A percentile compares a stretch with the other conserved stretches of the same genome.
phyloP scores from a whole-genome alignment of 2,329 filamentous ascomycete genomes.

The Colletotrichum chlorophyti region DNA sequence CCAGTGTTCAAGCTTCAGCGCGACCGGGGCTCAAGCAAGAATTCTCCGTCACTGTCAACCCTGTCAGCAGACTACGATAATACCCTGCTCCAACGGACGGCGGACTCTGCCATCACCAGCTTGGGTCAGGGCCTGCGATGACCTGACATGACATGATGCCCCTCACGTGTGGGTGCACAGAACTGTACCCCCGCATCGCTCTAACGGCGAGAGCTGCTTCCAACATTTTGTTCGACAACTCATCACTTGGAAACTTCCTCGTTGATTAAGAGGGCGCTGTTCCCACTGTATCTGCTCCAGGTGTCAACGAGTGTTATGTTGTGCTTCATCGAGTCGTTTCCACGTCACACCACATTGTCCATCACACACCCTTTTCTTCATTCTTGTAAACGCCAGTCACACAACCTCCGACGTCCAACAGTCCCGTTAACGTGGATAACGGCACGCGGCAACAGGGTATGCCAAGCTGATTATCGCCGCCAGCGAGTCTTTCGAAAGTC shows the following conservation, averaged over 20 bases:
- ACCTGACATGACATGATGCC: slow-evolving; percentile 6
- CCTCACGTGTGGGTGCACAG: background rate
- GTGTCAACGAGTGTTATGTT: background rate
- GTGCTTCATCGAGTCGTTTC: background rate
- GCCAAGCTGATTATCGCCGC: slow-evolving; percentile 26
- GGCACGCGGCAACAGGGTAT: slow-evolving; percentile 4
- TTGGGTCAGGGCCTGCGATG: slow-evolving; percentile 7
- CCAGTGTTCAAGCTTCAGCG: slow-evolving; percentile 21
- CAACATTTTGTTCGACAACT: too few species aligned
- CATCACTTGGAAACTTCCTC: too few species aligned
- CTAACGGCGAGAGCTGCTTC: too few species aligned
- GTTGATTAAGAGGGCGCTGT: too few species aligned
- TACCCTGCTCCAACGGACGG: slow-evolving; percentile 1
- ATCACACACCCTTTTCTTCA: too few species aligned
- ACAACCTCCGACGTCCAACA: background rate
- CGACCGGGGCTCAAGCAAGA: slow-evolving; percentile 6
- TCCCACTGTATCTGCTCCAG: too few species aligned
- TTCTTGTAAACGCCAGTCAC: too few species aligned
- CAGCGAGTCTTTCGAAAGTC: background rate
- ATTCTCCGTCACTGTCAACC: slow-evolving; percentile 1
- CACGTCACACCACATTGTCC: slow-evolving; percentile 17
- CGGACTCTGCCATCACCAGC: too few species aligned
- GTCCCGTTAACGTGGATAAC: slow-evolving; percentile 17
- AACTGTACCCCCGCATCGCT: too few species aligned
- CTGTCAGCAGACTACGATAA: background rate